Evolutionary conservation across 805 yeast genomes (phyloP).

Genomic region (Wickerhamomyces bisporus): DNA sequence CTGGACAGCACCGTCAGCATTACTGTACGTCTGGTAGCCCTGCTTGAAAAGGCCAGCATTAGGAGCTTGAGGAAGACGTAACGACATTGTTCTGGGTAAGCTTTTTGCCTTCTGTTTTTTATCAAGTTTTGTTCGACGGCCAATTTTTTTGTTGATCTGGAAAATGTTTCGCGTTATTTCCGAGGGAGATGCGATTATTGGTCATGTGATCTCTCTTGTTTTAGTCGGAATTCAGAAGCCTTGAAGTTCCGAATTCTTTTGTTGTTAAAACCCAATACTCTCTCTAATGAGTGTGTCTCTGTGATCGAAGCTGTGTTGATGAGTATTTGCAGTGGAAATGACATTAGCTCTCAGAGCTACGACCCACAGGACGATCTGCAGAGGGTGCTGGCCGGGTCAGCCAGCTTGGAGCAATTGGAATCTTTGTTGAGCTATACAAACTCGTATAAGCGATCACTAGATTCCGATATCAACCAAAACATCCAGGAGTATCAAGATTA

Average conservation of each 20-base stretch:
- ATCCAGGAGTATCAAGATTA: slow-evolving; percentile 13
- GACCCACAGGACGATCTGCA: slow-evolving; percentile 51
- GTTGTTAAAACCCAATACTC: too few relatives aligned
- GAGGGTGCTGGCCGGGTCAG: slow-evolving; percentile 45
- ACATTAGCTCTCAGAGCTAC: slow-evolving; percentile 36
- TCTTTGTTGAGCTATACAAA: slow-evolving; percentile 44
- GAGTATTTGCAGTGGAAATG: slow-evolving; percentile 1
- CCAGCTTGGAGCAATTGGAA: slow-evolving; percentile 46
- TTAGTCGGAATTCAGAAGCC: too few relatives aligned
- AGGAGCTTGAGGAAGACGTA: slow-evolving; percentile 89
- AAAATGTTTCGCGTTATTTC: neutral
- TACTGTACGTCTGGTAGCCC: slow-evolving; percentile 82
- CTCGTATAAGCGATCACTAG: slow-evolving; percentile 45
- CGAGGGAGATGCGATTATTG: too few relatives aligned
- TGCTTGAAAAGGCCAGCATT: slow-evolving; percentile 91
- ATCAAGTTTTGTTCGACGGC: too few relatives aligned
- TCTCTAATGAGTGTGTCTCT: too few relatives aligned
- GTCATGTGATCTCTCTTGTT: too few relatives aligned
- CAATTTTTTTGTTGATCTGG: slow-evolving; percentile 1
- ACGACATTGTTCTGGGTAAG: slow-evolving; percentile 51
- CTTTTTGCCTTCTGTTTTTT: neutral
- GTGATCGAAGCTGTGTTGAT: too few relatives aligned
- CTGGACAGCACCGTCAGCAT: slow-evolving; percentile 90
- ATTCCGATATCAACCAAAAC: slow-evolving; percentile 36
- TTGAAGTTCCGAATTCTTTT: too few relatives aligned